Evolutionary conservation across 768 basidiomycete genomes (phyloP).

Genomic region (Amyloporia xantha): DNA sequence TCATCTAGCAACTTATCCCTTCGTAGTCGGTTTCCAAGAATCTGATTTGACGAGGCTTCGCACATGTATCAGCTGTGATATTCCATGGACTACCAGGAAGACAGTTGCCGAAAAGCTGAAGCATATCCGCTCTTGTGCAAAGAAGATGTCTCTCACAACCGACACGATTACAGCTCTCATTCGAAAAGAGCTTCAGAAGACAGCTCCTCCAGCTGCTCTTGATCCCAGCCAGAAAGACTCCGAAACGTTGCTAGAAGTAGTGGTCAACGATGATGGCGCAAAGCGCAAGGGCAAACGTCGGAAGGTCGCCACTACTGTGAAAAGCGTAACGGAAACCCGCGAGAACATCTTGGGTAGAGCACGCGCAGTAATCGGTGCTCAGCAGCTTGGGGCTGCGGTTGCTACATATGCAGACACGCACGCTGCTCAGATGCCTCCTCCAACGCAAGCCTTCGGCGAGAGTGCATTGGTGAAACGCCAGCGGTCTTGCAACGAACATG

Average conservation of each 20-base stretch:
- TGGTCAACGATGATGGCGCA: slow-evolving; percentile 39
- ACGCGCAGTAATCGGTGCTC: slow-evolving; percentile 25
- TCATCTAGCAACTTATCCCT: not conserved
- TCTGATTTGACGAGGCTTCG: slow-evolving; percentile 40
- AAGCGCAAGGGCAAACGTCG: slow-evolving; percentile 38
- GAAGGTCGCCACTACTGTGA: slow-evolving; percentile 36
- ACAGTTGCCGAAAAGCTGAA: slow-evolving; percentile 51
- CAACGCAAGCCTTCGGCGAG: slow-evolving; percentile 29
- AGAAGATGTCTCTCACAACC: slow-evolving; percentile 45
- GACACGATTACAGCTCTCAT: slow-evolving; percentile 52
- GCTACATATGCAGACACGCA: not conserved
- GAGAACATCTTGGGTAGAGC: slow-evolving; percentile 34
- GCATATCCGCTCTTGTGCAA: slow-evolving; percentile 66
- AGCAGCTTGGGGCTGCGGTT: not conserved
- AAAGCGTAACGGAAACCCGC: slow-evolving; percentile 41
- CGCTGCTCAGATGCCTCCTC: slow-evolving; percentile 8
- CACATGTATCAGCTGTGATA: slow-evolving; percentile 59
- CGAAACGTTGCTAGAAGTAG: slow-evolving; percentile 45
- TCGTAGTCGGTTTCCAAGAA: slow-evolving; percentile 35
- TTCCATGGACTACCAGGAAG: slow-evolving; percentile 67
- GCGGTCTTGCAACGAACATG: not conserved
- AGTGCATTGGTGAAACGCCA: slow-evolving; percentile 27
- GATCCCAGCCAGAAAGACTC: slow-evolving; percentile 18
- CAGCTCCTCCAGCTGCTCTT: not conserved
- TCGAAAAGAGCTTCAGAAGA: slow-evolving; percentile 37